Evolutionary conservation across 169 alveolate genomes (phyloP).

Genomic region (Toxoplasma gondii): DNA sequence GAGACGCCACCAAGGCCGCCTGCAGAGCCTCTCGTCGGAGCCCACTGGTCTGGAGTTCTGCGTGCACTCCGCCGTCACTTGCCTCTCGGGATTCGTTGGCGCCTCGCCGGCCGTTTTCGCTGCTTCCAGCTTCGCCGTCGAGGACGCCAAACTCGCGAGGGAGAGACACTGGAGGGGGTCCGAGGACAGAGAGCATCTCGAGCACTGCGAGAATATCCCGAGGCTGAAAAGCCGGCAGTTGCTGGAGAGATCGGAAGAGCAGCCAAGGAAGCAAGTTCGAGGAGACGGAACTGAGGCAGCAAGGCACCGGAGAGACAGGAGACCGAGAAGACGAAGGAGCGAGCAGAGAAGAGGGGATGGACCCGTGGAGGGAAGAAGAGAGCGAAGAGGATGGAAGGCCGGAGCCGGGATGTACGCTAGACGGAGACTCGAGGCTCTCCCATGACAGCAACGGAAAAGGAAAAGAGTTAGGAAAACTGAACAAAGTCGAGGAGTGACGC

Average conservation of each 20-base stretch:
- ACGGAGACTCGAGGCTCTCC: not conserved
- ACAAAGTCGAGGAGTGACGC: not conserved
- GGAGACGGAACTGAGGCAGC: not conserved
- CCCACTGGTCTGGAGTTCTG: not conserved
- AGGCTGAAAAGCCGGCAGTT: not conserved
- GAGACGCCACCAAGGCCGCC: not conserved
- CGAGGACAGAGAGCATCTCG: not conserved
- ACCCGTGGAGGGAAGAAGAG: not conserved
- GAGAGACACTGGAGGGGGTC: not conserved
- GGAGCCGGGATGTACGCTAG: too few species aligned
- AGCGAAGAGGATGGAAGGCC: not conserved
- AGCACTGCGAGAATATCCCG: not conserved
- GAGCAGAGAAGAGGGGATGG: not conserved
- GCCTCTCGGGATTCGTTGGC: not conserved
- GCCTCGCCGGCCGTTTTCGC: not conserved
- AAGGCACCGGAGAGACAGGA: not conserved
- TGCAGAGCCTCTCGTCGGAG: not conserved
- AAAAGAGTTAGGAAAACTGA: not conserved
- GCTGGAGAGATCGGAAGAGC: conserved; percentile 27
- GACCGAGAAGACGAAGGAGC: not conserved
- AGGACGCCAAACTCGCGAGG: not conserved
- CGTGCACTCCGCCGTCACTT: not conserved
- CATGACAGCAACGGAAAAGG: not conserved
- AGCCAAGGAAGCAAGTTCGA: not conserved
- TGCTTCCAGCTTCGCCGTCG: too few species aligned